Percentiles rank a stretch among this genome's conserved stretches.
Evolutionary conservation across 163 green algal genomes (phyloP).

Genomic region (Chlamydomonas reinhardtii): DNA sequence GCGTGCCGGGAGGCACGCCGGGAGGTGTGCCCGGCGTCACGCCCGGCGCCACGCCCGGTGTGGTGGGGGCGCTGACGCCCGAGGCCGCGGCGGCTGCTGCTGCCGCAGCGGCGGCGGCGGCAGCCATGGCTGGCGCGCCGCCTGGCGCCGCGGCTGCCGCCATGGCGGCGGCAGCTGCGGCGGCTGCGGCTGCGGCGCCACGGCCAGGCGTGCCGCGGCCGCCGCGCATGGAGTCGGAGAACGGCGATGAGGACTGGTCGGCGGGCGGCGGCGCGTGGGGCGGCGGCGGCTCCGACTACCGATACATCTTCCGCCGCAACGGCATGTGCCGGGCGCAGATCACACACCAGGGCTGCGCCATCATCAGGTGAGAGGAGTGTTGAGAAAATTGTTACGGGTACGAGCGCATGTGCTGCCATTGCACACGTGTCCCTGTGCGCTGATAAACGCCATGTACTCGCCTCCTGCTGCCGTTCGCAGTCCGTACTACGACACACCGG

Average conservation of each 20-base stretch:
- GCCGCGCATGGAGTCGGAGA: neutral
- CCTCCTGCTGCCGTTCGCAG: too few relatives aligned
- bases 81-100: too few relatives aligned
- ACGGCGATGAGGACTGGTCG: slow-evolving; percentile 24
- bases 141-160: neutral
- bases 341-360: slow-evolving; percentile 35
- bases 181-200: too few relatives aligned
- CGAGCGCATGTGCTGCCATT: too few relatives aligned
- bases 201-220: neutral
- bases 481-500: slow-evolving; percentile 17
- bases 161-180: neutral
- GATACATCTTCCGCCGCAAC: slow-evolving; percentile 39
- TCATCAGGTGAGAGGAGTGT: slow-evolving; percentile 47
- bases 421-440: too few relatives aligned
- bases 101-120: neutral
- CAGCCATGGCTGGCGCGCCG: neutral
- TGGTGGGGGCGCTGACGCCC: neutral
- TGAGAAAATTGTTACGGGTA: too few relatives aligned
- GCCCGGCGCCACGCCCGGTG: too few relatives aligned
- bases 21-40: too few relatives aligned
- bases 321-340: slow-evolving; percentile 49
- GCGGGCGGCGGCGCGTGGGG: neutral
- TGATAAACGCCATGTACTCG: too few relatives aligned
- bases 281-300: slow-evolving; percentile 25
- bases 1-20: too few relatives aligned